Evolutionary conservation across 106 monocot species (phyloP), one percentile per base, ranked within the genome.

Genomic region (Dioscorea alata): DNA sequence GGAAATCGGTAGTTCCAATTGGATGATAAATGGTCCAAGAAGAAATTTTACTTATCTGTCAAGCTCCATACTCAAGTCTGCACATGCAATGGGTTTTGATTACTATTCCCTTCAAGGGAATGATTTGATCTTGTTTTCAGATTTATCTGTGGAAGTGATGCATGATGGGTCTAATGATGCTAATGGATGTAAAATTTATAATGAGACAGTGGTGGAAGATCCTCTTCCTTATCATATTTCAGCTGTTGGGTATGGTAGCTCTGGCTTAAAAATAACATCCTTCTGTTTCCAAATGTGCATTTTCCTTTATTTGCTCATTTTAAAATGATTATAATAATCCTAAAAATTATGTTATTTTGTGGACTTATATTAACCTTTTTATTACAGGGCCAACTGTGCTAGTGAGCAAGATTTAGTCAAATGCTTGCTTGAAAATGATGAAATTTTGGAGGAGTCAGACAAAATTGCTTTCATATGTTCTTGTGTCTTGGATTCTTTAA

Each of bases 1-100:
- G 75, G 97, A 99, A 69, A 87, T 99, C 58, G 97, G 97, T 24
- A 79, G 82, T 69, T 84, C 75, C 53, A 87, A 90, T 83, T 99
- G 97, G 97, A 85, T n/a, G n/a, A 83, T 99, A 72, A 70, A 54
- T 61, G 67, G 84, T 68, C 89, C 84, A 24, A 78, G 81, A 83
- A 76, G 76, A 65, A 92, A 63, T 60, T 7, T 91, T 34, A 69
- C 84, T 68, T 91, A 91, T 70, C 60, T 96, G 67, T 78, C 91
- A 49, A 88, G 86, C 78, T 86, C 91, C 50, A 74, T 89, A 64
- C 81, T 86, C 61, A 63, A 76, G 51, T 80, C 91, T 52, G 67
- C 74, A 64, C 70, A 79, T 84, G 86, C 88, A 50, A 80, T 86
- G 75, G 86, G 70, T 52, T 86, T 96, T 65, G 78, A 86, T 78